Conservation (phyloP, 2,329 filamentous ascomycete genomes). For the Fusarium liriodendri region DNA sequence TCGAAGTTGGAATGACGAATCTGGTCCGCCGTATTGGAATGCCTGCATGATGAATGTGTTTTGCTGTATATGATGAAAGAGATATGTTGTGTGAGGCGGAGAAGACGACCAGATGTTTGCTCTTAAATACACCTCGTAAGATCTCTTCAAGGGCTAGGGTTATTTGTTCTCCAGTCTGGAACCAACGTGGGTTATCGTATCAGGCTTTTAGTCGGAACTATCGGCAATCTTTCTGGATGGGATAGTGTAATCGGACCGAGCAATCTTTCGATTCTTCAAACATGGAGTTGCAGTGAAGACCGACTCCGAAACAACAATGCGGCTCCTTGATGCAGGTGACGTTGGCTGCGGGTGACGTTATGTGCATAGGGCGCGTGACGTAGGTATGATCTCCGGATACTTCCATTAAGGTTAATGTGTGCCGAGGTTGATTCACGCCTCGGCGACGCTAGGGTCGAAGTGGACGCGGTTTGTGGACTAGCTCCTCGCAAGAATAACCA, state of each 20-base stretch:
- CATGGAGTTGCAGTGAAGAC: not conserved
- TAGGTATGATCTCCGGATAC: not conserved
- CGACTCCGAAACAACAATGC: not conserved
- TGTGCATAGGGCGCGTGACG: not conserved
- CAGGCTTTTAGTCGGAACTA: not conserved
- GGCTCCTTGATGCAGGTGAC: not conserved
- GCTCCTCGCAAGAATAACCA: not conserved
- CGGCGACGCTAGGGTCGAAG: not conserved
- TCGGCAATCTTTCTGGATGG: not conserved
- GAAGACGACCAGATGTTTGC: not conserved
- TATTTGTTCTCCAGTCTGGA: not conserved
- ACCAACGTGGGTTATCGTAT: not conserved
- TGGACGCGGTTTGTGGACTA: not conserved
- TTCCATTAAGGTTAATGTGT: not conserved
- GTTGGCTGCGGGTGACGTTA: not conserved
- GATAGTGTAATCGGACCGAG: not conserved
- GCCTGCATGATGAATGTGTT: constrained; percentile 10
- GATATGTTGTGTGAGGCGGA: not conserved
- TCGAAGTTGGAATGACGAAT: constrained; percentile 1
- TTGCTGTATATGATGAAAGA: not conserved
- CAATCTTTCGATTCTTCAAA: not conserved
- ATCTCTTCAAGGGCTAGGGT: not conserved
- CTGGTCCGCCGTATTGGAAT: constrained; percentile 4
- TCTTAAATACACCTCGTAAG: not conserved
- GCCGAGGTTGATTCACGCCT: not conserved